A percentile compares a stretch with the other conserved stretches of the same genome.
phyloP scores from a whole-genome alignment of 108 stramenopile genomes.

The Pseudonitzschia multistriata region DNA sequence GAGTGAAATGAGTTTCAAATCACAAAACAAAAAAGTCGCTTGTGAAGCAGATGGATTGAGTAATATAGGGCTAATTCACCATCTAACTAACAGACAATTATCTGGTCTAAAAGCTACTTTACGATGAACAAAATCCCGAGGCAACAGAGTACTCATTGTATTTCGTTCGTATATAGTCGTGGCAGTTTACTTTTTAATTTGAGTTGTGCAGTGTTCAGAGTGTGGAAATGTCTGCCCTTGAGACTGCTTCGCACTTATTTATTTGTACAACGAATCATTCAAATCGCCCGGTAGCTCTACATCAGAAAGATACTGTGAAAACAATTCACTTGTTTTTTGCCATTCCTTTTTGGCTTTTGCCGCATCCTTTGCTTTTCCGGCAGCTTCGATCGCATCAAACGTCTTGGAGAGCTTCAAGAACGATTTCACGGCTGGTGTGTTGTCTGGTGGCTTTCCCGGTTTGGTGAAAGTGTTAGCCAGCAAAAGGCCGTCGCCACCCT shows the following conservation, averaged over 20 bases:
- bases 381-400: constrained; percentile 46
- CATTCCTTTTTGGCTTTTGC: constrained; percentile 42
- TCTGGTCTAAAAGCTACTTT: no score
- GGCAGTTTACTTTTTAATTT: no score
- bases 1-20: no score
- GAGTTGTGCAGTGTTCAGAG: no score
- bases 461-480: constrained; percentile 50
- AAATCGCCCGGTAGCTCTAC: constrained; percentile 44
- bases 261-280: constrained; percentile 40
- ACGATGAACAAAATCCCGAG: no score
- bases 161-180: no score
- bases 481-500: constrained; percentile 45
- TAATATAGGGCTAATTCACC: no score
- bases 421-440: constrained; percentile 45
- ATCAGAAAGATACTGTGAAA: constrained; percentile 36
- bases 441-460: constrained; percentile 53
- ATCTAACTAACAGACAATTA: no score
- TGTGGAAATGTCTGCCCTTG: no score
- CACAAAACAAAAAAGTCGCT: no score
- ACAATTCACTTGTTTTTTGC: constrained; percentile 29
- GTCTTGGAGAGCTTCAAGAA: constrained; percentile 34
- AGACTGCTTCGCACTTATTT: neutral
- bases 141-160: no score
- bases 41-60: no score
- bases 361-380: constrained; percentile 49